Evolutionary conservation across 495 filamentous ascomycete species (phyloP).

Genomic region (Lichenothelia convexa): DNA sequence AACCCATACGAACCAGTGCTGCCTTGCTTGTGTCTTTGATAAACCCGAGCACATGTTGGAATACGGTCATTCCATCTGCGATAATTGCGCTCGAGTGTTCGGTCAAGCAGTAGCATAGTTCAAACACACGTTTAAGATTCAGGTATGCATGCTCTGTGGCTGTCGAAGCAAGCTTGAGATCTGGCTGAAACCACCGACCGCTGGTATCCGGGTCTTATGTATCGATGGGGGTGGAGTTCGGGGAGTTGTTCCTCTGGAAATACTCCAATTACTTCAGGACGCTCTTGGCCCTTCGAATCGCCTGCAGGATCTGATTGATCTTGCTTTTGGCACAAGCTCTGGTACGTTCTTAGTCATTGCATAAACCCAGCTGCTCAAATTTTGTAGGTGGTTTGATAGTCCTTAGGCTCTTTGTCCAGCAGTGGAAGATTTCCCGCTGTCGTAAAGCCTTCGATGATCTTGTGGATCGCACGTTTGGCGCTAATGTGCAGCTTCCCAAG

Average conservation of each 20-base stretch:
- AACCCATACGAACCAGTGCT: constrained; percentile 2
- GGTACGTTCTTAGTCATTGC: constrained; percentile 13
- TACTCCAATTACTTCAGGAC: constrained; percentile 18
- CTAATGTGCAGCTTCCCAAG: too few species aligned
- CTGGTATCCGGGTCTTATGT: constrained; percentile 19
- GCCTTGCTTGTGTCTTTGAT: constrained; percentile 14
- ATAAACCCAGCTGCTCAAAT: too few species aligned
- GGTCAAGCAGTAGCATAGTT: constrained; percentile 3
- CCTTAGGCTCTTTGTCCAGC: constrained; percentile 14
- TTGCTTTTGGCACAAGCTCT: constrained; percentile 20
- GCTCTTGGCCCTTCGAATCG: constrained; percentile 9
- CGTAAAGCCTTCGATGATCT: constrained; percentile 14
- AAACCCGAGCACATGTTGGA: constrained; percentile 15
- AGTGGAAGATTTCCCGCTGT: constrained; percentile 12
- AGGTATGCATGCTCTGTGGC: constrained; percentile 10
- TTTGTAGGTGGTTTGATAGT: constrained; percentile 17
- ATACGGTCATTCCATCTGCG: constrained; percentile 19
- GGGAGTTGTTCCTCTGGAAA: constrained; percentile 20
- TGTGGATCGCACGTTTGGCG: constrained; percentile 16
- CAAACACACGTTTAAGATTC: constrained; percentile 13
- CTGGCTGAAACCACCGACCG: constrained; percentile 18
- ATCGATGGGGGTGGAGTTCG: constrained; percentile 21
- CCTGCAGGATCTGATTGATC: constrained; percentile 18
- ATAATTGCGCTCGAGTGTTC: constrained; percentile 17
- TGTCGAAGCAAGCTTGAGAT: constrained; percentile 1